phyloP scores from a whole-genome alignment of 176 grass and related monocot genomes.

The Avena atlantica region DNA sequence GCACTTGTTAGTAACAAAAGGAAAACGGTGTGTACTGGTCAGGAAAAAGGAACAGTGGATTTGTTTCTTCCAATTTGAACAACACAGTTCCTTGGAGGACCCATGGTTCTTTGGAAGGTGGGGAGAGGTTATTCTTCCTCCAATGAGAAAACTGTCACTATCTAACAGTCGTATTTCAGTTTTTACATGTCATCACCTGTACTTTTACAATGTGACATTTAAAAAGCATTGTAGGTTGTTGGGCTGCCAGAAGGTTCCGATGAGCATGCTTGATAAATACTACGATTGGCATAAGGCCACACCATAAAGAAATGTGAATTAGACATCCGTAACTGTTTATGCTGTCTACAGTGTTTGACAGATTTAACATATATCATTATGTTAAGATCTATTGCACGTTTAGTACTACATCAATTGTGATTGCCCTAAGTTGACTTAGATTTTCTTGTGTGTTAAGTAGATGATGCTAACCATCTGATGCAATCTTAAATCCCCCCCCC shows the following conservation, averaged over 20 bases:
- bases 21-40: background rate
- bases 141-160: background rate
- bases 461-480: background rate
- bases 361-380: background rate
- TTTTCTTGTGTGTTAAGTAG: background rate
- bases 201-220: background rate
- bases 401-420: background rate
- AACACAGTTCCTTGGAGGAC: background rate
- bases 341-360: background rate
- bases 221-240: background rate
- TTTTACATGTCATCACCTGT: background rate
- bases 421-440: background rate
- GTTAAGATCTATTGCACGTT: background rate
- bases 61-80: background rate
- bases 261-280: constrained; percentile 11
- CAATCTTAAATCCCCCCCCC: background rate
- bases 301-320: background rate
- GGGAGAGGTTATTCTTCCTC: background rate
- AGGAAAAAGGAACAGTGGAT: background rate
- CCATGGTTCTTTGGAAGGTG: background rate
- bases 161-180: background rate
- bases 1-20: background rate
- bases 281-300: background rate
- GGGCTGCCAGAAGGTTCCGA: background rate
- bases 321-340: background rate